Percentiles rank a stretch among this genome's conserved stretches.
phyloP scores from a whole-genome alignment of 2,329 filamentous ascomycete species.

The Biscogniauxia sp. region DNA sequence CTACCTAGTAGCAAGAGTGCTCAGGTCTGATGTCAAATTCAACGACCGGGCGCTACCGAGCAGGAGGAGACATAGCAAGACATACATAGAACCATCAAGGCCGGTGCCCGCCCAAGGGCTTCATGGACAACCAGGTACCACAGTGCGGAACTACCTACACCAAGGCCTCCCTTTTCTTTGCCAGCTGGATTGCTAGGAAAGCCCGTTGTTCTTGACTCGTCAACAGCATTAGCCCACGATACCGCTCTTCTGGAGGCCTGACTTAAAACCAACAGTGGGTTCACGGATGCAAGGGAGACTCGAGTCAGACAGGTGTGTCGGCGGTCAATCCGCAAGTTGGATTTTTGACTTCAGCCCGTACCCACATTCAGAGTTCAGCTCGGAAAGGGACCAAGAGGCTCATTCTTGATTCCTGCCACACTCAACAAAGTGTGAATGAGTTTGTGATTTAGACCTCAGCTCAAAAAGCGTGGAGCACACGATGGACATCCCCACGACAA shows the following conservation, averaged over 20 bases:
- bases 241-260: background rate
- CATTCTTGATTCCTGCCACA: background rate
- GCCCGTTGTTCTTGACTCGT: background rate
- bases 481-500: background rate
- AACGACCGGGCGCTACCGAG: conserved; percentile 17
- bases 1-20: conserved; percentile 13
- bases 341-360: background rate
- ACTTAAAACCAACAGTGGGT: background rate
- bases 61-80: conserved; percentile 11
- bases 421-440: background rate
- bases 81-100: conserved; percentile 1
- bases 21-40: conserved; percentile 15
- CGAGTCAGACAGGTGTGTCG: background rate
- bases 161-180: background rate
- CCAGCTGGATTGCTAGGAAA: background rate
- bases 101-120: background rate
- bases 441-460: background rate
- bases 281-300: background rate
- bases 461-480: background rate
- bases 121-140: background rate
- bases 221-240: background rate
- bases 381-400: background rate
- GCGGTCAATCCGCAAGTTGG: background rate
- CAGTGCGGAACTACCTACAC: background rate
- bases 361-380: background rate